A percentile compares a stretch with the other conserved stretches of the same genome.
phyloP scores from a whole-genome alignment of 2,329 filamentous ascomycete genomes.

The Alternaria longipes region DNA sequence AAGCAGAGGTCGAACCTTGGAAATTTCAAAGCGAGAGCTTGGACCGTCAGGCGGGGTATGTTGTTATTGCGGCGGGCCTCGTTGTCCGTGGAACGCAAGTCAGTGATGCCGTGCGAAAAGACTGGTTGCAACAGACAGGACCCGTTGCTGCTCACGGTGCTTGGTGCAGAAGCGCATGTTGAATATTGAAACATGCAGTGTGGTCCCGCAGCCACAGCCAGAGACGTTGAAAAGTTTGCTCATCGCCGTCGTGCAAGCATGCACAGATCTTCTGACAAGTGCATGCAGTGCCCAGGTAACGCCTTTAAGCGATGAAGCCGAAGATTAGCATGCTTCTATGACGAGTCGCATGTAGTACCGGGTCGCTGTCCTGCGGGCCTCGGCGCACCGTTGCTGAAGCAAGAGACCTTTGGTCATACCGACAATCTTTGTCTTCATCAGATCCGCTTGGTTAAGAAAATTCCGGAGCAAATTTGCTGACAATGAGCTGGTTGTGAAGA shows the following conservation, averaged over 20 bases:
- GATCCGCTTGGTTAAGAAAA: slow-evolving; percentile 34
- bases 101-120: slow-evolving; percentile 18
- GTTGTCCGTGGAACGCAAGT: slow-evolving; percentile 28
- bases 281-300: slow-evolving; percentile 37
- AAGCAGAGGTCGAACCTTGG: slow-evolving; percentile 32
- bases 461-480: slow-evolving; percentile 37
- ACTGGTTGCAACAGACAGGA: slow-evolving; percentile 20
- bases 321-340: slow-evolving; percentile 28
- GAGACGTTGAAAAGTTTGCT: slow-evolving; percentile 46
- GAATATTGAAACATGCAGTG: slow-evolving; percentile 40
- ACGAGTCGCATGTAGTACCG: slow-evolving; percentile 29
- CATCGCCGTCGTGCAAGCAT: slow-evolving; percentile 30
- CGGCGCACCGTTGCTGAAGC: slow-evolving; percentile 25
- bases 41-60: slow-evolving; percentile 34
- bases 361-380: slow-evolving; percentile 21
- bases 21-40: slow-evolving; percentile 28
- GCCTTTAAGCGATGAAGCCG: slow-evolving; percentile 33
- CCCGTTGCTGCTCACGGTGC: slow-evolving; percentile 16
- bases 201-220: slow-evolving; percentile 31
- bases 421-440: slow-evolving; percentile 16
- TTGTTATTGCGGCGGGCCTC: slow-evolving; percentile 31
- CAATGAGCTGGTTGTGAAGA: slow-evolving; percentile 24
- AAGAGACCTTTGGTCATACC: slow-evolving; percentile 34
- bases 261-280: slow-evolving; percentile 39
- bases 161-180: slow-evolving; percentile 22